phyloP scores from a whole-genome alignment of 164 flowering plant genomes.

The Tetrastigma voinierianum region DNA sequence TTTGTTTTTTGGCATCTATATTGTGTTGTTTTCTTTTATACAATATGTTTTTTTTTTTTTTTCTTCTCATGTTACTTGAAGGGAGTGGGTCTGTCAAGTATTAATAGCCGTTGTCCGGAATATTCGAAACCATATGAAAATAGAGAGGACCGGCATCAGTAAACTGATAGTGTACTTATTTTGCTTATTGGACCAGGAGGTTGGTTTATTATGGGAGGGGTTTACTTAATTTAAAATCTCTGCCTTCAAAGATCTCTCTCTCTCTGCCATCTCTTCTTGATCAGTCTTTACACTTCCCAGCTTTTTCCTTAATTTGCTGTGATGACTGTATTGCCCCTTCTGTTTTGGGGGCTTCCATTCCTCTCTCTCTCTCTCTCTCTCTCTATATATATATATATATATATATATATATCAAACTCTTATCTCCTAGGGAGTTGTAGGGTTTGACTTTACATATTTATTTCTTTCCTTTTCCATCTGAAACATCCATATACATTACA shows the following conservation, averaged over 20 bases:
- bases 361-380: slow-evolving; percentile 3
- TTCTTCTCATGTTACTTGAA: slow-evolving; percentile 9
- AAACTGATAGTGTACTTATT: slow-evolving; percentile 6
- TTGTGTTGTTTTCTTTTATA: not conserved
- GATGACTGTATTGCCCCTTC: not conserved
- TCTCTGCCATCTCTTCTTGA: not conserved
- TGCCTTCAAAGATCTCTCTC: not conserved
- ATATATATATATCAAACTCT: not conserved
- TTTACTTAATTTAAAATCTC: not conserved
- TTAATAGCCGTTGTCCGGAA: slow-evolving; percentile 66
- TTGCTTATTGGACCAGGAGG: not conserved
- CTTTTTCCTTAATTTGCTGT: not conserved
- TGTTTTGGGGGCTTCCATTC: not conserved
- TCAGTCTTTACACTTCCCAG: too few relatives aligned
- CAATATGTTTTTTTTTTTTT: too few relatives aligned
- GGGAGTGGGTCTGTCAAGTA: slow-evolving; percentile 35
- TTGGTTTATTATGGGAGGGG: not conserved
- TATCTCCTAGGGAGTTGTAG: not conserved
- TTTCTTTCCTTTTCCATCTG: not conserved
- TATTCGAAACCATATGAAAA: slow-evolving; percentile 19
- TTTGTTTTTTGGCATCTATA: slow-evolving; percentile 10
- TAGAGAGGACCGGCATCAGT: slow-evolving; percentile 8
- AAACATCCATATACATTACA: not conserved
- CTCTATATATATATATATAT: too few relatives aligned
- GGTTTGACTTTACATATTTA: not conserved